These are phyloP conservation scores for Cyanodermella asteris DNA, from an alignment of 2,329 filamentous ascomycete species.

Conservation along the genomic window DNA sequence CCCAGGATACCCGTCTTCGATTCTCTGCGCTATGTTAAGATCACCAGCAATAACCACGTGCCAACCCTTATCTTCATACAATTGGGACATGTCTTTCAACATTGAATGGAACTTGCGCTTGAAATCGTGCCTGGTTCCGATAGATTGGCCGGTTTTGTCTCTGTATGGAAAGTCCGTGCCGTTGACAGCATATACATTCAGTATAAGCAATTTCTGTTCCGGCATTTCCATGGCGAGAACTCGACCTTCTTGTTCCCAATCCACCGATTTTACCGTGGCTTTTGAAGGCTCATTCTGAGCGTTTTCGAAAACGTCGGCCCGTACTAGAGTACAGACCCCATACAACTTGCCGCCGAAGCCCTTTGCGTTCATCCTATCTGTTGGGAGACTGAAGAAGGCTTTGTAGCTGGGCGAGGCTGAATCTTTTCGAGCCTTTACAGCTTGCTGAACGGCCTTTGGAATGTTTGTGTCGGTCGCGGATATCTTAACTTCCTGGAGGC, in stretches of 20 bases:
- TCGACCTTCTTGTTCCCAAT: conserved; percentile 30
- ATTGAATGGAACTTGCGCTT: conserved; percentile 26
- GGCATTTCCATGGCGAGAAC: conserved; percentile 22
- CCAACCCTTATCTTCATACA: conserved; percentile 20
- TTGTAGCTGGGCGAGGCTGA: conserved; percentile 18
- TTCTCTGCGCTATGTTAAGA: conserved; percentile 24
- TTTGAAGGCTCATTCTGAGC: conserved; percentile 6
- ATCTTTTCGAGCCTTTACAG: conserved; percentile 10
- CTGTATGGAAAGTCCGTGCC: conserved; percentile 27
- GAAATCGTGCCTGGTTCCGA: conserved; percentile 26
- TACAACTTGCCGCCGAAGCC: conserved; percentile 28
- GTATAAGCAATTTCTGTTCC: conserved; percentile 19
- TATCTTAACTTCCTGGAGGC: conserved; percentile 30
- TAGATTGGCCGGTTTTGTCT: conserved; percentile 17
- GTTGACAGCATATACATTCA: conserved; percentile 32
- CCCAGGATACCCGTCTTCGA: conserved; percentile 19
- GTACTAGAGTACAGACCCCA: conserved; percentile 27
- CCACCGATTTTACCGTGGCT: conserved; percentile 13
- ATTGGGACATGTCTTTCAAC: conserved; percentile 23
- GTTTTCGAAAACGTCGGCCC: conserved; percentile 18
- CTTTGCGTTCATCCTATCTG: conserved; percentile 25
- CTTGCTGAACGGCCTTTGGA: conserved; percentile 15
- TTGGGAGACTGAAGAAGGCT: conserved; percentile 24
- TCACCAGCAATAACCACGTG: conserved; percentile 27
- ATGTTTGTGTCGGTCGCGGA: conserved; percentile 17